Percentiles rank a stretch among this genome's conserved stretches.
phyloP scores from a whole-genome alignment of 2,329 filamentous ascomycete genomes.

The Talaromyces sp. region DNA sequence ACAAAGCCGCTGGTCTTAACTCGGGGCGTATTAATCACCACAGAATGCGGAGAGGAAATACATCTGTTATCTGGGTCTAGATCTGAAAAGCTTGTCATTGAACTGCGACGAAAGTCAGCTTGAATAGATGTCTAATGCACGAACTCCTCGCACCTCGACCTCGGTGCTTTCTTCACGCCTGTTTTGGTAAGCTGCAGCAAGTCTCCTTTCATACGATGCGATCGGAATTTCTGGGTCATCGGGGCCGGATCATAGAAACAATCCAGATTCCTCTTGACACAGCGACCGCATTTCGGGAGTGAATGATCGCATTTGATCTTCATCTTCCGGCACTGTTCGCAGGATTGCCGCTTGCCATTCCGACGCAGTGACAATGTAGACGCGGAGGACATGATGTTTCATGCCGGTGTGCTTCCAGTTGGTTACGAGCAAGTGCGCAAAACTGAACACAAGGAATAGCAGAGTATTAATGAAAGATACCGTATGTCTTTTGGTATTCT shows the following conservation, averaged over 20 bases:
- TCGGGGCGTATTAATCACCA: background rate
- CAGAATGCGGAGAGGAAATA: background rate
- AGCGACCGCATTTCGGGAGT: background rate
- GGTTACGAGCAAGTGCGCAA: background rate
- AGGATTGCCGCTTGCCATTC: constrained; percentile 1
- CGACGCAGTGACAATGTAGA: background rate
- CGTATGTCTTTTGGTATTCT: background rate
- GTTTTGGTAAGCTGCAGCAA: background rate
- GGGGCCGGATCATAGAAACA: background rate
- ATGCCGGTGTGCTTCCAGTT: background rate
- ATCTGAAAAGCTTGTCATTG: background rate
- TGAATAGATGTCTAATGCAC: background rate
- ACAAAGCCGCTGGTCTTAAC: background rate
- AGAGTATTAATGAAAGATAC: background rate
- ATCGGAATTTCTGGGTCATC: background rate
- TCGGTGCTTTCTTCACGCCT: background rate
- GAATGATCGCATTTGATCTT: constrained; percentile 1
- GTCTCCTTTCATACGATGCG: background rate
- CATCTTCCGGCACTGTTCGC: background rate
- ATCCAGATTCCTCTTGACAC: background rate
- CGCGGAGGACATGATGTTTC: background rate
- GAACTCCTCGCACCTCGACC: background rate
- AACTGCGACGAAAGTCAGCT: background rate
- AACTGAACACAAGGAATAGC: background rate
- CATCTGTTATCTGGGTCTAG: background rate